phyloP scores from a whole-genome alignment of 768 basidiomycete species.

The Lentinula detonsa region DNA sequence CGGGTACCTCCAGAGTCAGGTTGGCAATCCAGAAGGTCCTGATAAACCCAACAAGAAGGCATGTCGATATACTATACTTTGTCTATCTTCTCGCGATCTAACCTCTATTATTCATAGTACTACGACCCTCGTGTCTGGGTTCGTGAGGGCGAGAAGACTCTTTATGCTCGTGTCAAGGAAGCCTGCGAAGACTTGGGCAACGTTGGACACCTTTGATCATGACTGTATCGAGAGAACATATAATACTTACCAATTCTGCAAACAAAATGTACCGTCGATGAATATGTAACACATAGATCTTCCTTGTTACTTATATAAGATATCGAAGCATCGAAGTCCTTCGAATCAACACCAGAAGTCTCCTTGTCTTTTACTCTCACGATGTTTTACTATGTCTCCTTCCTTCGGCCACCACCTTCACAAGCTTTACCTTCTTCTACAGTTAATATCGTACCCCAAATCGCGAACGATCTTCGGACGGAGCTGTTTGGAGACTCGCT shows the following conservation, averaged over 20 bases:
- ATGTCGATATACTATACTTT: constrained; percentile 1
- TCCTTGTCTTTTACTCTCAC: not conserved
- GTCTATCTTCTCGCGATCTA: not conserved
- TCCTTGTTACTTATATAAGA: not conserved
- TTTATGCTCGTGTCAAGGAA: constrained; percentile 80
- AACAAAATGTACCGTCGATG: not conserved
- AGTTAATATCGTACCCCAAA: constrained; percentile 72
- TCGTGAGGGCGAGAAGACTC: constrained; percentile 95
- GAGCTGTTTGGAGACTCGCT: constrained; percentile 49
- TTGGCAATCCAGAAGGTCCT: constrained; percentile 93
- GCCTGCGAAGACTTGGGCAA: constrained; percentile 90
- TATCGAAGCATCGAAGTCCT: not conserved
- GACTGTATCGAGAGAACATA: not conserved
- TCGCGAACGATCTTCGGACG: constrained; percentile 87
- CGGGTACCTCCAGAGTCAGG: constrained; percentile 84
- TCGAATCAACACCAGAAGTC: not conserved
- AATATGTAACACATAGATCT: not conserved
- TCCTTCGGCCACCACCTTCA: constrained; percentile 78
- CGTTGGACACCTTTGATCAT: constrained; percentile 20
- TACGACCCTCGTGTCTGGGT: constrained; percentile 99
- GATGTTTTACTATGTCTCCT: constrained; percentile 89
- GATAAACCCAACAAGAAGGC: constrained; percentile 99
- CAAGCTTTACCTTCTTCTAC: constrained; percentile 34
- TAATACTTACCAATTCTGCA: not conserved
- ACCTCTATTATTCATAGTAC: constrained; percentile 35